Conservation (phyloP, 2,329 filamentous ascomycete genomes). For the Sclerotiophoma versabilis region DNA sequence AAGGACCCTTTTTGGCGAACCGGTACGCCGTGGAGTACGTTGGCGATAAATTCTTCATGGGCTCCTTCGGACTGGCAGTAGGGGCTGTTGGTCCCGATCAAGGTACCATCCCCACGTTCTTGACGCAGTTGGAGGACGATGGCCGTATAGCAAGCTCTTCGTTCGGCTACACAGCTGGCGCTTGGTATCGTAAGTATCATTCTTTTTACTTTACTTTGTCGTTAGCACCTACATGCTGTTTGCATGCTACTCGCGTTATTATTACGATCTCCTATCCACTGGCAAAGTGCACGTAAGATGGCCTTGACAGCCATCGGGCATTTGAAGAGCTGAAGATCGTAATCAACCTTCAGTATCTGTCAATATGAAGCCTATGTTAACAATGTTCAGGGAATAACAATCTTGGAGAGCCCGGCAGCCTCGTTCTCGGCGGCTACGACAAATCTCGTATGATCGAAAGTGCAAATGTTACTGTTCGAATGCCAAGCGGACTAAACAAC, state of each 20-base stretch:
- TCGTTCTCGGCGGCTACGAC: constrained; percentile 54
- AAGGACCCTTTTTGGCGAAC: constrained; percentile 17
- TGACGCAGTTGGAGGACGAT: constrained; percentile 25
- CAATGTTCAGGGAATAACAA: constrained; percentile 32
- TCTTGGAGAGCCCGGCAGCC: constrained; percentile 35
- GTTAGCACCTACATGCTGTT: too few relatives aligned
- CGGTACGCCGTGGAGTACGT: constrained; percentile 31
- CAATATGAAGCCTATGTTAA: background rate
- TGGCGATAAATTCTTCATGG: constrained; percentile 39
- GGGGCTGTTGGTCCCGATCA: constrained; percentile 16
- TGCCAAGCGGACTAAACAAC: background rate
- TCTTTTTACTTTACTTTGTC: background rate
- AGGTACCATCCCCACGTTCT: constrained; percentile 25
- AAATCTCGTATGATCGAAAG: constrained; percentile 33
- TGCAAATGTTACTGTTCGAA: constrained; percentile 30
- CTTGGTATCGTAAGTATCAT: constrained; percentile 42
- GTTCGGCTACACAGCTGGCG: constrained; percentile 47
- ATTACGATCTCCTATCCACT: too few relatives aligned
- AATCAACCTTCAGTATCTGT: too few relatives aligned
- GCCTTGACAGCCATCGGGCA: too few relatives aligned
- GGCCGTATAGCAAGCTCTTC: constrained; percentile 31
- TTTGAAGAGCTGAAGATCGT: too few relatives aligned
- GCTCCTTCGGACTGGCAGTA: constrained; percentile 38
- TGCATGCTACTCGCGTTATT: too few relatives aligned
- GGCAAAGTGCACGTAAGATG: too few relatives aligned